Evolutionary conservation across 805 yeast species (phyloP).

Genomic region (Candida railenensis): DNA sequence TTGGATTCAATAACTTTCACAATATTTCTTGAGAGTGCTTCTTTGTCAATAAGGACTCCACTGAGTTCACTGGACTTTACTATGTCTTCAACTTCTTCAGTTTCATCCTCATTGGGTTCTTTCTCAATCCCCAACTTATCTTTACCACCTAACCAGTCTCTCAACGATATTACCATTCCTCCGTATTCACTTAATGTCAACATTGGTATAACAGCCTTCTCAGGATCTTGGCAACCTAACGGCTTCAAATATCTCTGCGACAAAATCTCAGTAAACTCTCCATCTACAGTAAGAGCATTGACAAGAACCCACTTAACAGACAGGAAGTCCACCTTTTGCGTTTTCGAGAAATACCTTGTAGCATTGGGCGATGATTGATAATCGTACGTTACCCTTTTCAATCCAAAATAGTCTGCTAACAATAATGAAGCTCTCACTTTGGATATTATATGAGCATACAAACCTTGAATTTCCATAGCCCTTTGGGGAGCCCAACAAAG

Average conservation of each 20-base stretch:
- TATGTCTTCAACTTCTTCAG: not conserved
- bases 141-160: constrained; percentile 84
- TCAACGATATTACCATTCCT: constrained; percentile 87
- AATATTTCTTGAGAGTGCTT: constrained; percentile 67
- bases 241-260: constrained; percentile 90
- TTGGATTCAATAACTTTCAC: constrained; percentile 64
- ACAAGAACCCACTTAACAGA: constrained; percentile 87
- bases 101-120: not conserved
- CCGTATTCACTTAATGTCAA: constrained; percentile 90
- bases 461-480: constrained; percentile 76
- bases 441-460: constrained; percentile 79
- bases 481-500: constrained; percentile 76
- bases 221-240: constrained; percentile 75
- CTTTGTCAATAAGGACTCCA: constrained; percentile 70
- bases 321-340: constrained; percentile 72
- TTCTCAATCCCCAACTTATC: constrained; percentile 50
- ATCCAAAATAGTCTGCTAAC: constrained; percentile 81
- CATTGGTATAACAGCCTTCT: constrained; percentile 82
- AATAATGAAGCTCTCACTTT: constrained; percentile 68
- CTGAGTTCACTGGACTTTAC: constrained; percentile 44
- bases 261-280: constrained; percentile 86
- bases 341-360: constrained; percentile 76
- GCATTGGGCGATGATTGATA: constrained; percentile 87
- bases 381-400: constrained; percentile 88
- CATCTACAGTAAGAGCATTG: constrained; percentile 84